Evolutionary conservation across 2,329 filamentous ascomycete genomes (phyloP).

Genomic region (Graphium sp.): DNA sequence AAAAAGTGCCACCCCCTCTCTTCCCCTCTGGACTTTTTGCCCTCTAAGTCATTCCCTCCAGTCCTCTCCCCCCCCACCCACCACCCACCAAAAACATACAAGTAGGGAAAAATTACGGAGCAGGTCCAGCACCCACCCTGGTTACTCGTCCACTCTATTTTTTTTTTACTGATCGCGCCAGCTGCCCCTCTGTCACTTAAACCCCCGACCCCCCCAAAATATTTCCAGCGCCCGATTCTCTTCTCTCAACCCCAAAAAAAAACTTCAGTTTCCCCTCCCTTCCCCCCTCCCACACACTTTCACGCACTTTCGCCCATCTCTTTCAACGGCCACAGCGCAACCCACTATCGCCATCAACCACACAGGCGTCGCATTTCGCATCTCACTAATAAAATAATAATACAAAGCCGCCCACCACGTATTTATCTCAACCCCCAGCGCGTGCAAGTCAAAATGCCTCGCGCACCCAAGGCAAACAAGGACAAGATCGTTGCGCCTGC

Average conservation of each 20-base stretch:
- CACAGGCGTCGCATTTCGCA: too few species aligned
- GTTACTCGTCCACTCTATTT: neutral
- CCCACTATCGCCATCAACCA: constrained; percentile 4
- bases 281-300: constrained; percentile 1
- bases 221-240: constrained; percentile 8
- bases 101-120: too few species aligned
- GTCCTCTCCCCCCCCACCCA: too few species aligned
- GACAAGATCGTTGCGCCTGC: constrained; percentile 17
- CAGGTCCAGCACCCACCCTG: neutral
- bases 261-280: constrained; percentile 7
- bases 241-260: constrained; percentile 7
- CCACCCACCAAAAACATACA: too few species aligned
- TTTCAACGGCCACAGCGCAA: constrained; percentile 1
- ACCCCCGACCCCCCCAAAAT: constrained; percentile 9
- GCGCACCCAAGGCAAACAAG: constrained; percentile 23
- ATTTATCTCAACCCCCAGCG: neutral
- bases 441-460: constrained; percentile 22
- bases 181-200: constrained; percentile 1
- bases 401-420: too few species aligned
- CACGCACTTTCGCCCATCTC: neutral
- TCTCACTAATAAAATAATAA: constrained; percentile 5
- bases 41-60: constrained; percentile 1
- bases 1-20: neutral
- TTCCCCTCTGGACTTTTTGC: constrained; percentile 5
- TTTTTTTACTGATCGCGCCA: constrained; percentile 4